Conservation (phyloP, 148 eudicot genomes). For the Fagopyrum esculentum region DNA sequence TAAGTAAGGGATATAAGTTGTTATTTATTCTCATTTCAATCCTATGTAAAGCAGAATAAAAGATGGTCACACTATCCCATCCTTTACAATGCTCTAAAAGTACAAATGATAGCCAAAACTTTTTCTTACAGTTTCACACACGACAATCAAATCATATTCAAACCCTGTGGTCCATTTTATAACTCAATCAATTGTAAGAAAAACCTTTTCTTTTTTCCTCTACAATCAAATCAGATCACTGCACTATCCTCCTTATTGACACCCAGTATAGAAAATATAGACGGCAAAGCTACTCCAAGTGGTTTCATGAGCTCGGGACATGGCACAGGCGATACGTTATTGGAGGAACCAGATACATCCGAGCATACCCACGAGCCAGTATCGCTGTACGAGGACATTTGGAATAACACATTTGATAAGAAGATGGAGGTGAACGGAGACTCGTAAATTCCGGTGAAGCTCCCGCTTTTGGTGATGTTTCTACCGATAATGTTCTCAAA, state of each 20-base stretch:
- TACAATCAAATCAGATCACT: not conserved
- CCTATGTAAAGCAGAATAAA: too few relatives aligned
- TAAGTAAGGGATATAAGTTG: too few relatives aligned
- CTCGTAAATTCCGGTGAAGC: conserved; percentile 33
- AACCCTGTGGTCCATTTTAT: too few relatives aligned
- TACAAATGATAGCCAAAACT: conserved; percentile 1
- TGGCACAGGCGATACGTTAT: conserved; percentile 41
- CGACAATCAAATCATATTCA: not conserved
- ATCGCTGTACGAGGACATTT: not conserved
- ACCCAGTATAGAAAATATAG: conserved; percentile 8
- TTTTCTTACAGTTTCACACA: conserved; percentile 2
- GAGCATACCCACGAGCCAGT: conserved; percentile 40
- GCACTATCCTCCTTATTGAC: conserved; percentile 7
- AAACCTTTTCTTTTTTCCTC: not conserved
- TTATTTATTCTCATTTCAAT: too few relatives aligned
- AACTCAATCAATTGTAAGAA: not conserved
- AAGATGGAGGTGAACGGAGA: conserved; percentile 50
- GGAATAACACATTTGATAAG: conserved; percentile 34
- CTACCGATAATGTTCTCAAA: conserved; percentile 37
- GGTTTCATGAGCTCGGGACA: conserved; percentile 41
- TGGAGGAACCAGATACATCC: conserved; percentile 35
- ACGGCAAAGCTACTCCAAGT: conserved; percentile 5
- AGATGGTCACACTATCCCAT: not conserved
- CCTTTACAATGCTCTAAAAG: not conserved
- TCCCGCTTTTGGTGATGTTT: conserved; percentile 35